Evolutionary conservation across 1,284 basidiomycete species (phyloP), one percentile per base, ranked within the genome.

Genomic region (Trichosporon asahii): DNA sequence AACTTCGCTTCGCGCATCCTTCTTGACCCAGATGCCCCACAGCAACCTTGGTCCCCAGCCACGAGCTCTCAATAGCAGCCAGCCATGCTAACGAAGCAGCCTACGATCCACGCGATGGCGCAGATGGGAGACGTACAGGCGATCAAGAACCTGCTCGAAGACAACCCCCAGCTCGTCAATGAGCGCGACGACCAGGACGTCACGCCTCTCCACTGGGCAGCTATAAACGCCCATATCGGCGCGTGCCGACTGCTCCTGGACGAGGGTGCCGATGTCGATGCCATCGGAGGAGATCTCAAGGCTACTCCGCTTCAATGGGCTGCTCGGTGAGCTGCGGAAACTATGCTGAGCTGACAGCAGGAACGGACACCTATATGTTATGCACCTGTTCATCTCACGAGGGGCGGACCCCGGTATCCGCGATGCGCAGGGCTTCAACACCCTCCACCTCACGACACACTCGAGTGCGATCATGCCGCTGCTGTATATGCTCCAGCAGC

Each of bases 241-340:
- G 79, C 78, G 7, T 81, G 81, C 64, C 68, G 79, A 29, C 92
- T 90, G 76, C 86, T 99, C 11, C 85, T 99, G 29, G 93, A 96
- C 73, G 89, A 92, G 75, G 96, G 95, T n/a, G 96, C 97, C 0
- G 91, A 97, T 66, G 90, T 98, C 15, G 95, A 99, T 76, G 92
- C 94, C 5, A 85, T 93, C 9, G 97, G 97, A 21, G 97, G 97
- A 5, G 96, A 98, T 79, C 88, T 99, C 35, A 87, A 91, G n/a
- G 96, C 95, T 0, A 97, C 95, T 0, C 95, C 97, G 0, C 87
- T 99, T 85, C 96, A 98, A 82, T 99, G 97, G 97, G 95, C 96
- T 0, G 94, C 96, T 1, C 88, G 87, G 79, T 86, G 66, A 68
- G 84, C 76, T 0, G 5, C 23, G 21, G 57, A 61, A 11, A 14